Evolutionary conservation across 1,284 basidiomycete species (phyloP).

Genomic region (Vanrija humicola): DNA sequence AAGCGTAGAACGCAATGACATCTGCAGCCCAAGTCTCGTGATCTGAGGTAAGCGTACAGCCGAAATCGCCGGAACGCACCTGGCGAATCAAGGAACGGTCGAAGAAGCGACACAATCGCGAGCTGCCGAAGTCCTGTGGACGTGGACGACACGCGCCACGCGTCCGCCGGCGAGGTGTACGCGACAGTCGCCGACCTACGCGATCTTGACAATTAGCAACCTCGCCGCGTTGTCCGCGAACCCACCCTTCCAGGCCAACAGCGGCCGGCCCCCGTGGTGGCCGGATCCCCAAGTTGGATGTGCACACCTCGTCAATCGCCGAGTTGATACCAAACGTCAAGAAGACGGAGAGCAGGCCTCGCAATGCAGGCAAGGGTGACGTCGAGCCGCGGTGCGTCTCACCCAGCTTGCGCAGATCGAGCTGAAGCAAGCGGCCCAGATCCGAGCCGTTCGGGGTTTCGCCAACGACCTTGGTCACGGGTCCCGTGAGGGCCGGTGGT

Average conservation of each 20-base stretch:
- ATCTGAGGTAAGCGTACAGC: slow-evolving; percentile 51
- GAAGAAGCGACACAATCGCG: slow-evolving; percentile 63
- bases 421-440: slow-evolving; percentile 22
- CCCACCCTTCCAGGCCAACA: slow-evolving; percentile 58
- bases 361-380: slow-evolving; percentile 26
- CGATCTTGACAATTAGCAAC: slow-evolving; percentile 1
- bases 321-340: slow-evolving; percentile 53
- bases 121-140: slow-evolving; percentile 65
- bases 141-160: slow-evolving; percentile 69
- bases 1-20: slow-evolving; percentile 71
- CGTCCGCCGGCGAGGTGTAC: background rate
- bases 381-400: slow-evolving; percentile 11
- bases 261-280: slow-evolving; percentile 49
- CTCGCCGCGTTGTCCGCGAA: background rate
- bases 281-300: slow-evolving; percentile 30
- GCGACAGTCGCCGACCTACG: slow-evolving; percentile 2
- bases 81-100: slow-evolving; percentile 66
- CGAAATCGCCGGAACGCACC: slow-evolving; percentile 49
- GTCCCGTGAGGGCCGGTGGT: background rate
- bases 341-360: slow-evolving; percentile 47
- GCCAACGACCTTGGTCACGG: slow-evolving; percentile 11
- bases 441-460: slow-evolving; percentile 5
- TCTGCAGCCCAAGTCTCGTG: slow-evolving; percentile 62
- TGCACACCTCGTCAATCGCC: slow-evolving; percentile 67
- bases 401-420: slow-evolving; percentile 27